Evolutionary conservation across 2,329 filamentous ascomycete genomes (phyloP), one percentile per base, ranked within the genome.

Genomic region (Akanthomyces muscarius): DNA sequence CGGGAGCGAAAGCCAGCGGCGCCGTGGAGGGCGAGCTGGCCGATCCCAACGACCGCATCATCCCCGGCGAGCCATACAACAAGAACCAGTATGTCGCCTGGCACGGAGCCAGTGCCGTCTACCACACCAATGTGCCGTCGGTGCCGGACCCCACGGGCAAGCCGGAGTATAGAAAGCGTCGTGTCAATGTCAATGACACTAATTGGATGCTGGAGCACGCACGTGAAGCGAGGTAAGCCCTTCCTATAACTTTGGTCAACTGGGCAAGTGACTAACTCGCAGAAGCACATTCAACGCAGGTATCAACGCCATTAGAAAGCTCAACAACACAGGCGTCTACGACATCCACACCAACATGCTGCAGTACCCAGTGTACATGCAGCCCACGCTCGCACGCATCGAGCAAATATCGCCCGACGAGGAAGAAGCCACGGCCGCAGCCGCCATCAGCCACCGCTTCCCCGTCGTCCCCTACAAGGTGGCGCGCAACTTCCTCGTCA

Each of bases 141-240:
- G 86, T 91, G n/a, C 91, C 92, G 2, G 80, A 89, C 63, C 87
- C 86, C 38, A 87, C 82, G 65, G 89, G 90, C 63, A 96, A 96
- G 75, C 81, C 86, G 8, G 90, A 93, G 68, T 84, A 85, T 66
- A 97, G 96, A 80, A 92, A 91, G 80, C 85, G 90, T 68, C 90
- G 89, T 69, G 89, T 96, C 45, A 89, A 92, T 64, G 89, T 98
- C 64, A 98, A 93, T 60, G 91, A 96, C 69, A 87, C 89, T 63
- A 99, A 98, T 74, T 99, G 95, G 95, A 95, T 96, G 84, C 81
- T 95, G 63, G 92, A 98, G 77, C 95, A 99, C 76, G 92, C 93
- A 33, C 86, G 90, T 57, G 92, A 94, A 74, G 92, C 94, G 62
- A 94, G 90, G 92, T 96, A 82, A 55, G 72, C 11, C 42, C 6